Evolutionary conservation across 2,329 filamentous ascomycete species (phyloP).

Genomic region (Diaporthe nobilis): DNA sequence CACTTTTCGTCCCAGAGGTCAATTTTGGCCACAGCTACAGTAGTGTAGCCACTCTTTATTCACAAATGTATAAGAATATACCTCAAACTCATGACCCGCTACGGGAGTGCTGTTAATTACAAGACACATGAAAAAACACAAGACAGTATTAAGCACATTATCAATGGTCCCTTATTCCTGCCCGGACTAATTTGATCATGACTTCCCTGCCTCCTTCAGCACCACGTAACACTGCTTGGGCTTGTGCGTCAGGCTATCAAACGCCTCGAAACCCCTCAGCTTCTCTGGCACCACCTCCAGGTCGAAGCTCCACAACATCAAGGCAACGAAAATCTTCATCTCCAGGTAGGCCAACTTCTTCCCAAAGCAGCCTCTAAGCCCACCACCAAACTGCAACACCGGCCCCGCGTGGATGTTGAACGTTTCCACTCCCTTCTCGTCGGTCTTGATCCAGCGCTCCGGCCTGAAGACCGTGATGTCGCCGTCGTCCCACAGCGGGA

Average conservation of each 20-base stretch:
- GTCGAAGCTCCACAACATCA: conserved; percentile 49
- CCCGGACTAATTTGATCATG: too few relatives aligned
- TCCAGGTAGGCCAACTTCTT: conserved; percentile 49
- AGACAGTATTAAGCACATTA: background rate
- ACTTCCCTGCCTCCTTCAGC: conserved; percentile 16
- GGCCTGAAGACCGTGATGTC: conserved; percentile 34
- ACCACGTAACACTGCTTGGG: conserved; percentile 34
- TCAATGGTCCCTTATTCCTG: background rate
- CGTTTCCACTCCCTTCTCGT: background rate
- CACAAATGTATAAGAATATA: too few relatives aligned
- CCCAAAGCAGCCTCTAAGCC: conserved; percentile 48
- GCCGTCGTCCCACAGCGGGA: conserved; percentile 14
- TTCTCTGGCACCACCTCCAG: conserved; percentile 47
- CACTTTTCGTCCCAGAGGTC: too few relatives aligned
- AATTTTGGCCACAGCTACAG: too few relatives aligned
- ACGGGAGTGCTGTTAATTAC: too few relatives aligned
- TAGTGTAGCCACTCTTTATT: too few relatives aligned
- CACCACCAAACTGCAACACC: conserved; percentile 46
- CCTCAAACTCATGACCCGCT: too few relatives aligned
- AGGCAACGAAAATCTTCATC: conserved; percentile 44
- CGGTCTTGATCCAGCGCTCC: conserved; percentile 36
- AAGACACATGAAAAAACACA: background rate
- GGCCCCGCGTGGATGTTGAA: conserved; percentile 48
- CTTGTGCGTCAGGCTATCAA: conserved; percentile 35
- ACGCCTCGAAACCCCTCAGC: conserved; percentile 21